Conservation (phyloP, 2,329 filamentous ascomycete genomes). For the Triangularia verruculosa region DNA sequence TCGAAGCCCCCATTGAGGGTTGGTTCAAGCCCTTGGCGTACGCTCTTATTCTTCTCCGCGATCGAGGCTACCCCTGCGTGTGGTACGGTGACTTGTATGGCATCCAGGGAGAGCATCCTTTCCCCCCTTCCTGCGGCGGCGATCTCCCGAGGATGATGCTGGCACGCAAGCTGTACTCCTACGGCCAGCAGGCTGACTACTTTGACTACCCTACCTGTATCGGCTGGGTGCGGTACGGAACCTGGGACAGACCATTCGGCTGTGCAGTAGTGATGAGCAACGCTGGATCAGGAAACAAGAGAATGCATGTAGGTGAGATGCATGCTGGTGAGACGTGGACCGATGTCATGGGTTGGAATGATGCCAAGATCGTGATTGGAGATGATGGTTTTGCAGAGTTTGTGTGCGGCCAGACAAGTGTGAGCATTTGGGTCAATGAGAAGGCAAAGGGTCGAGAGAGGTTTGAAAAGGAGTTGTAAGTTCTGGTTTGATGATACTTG, state of each 20-base stretch:
- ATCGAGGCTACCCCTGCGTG: constrained; percentile 61
- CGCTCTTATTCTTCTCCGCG: constrained; percentile 64
- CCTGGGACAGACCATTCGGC: constrained; percentile 45
- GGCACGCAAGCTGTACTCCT: constrained; percentile 63
- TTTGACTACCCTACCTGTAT: constrained; percentile 60
- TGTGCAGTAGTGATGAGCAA: constrained; percentile 58
- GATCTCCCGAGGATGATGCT: constrained; percentile 57
- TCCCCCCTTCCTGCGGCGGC: constrained; percentile 51
- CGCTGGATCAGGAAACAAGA: constrained; percentile 47
- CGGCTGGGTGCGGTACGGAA: constrained; percentile 55
- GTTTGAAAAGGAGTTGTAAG: constrained; percentile 43
- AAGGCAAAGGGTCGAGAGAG: constrained; percentile 48
- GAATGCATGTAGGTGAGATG: constrained; percentile 60
- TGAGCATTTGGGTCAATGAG: constrained; percentile 58
- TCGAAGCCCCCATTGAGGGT: constrained; percentile 55
- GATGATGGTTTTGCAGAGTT: constrained; percentile 60
- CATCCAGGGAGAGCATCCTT: constrained; percentile 45
- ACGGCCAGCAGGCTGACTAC: constrained; percentile 64
- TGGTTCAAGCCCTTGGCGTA: constrained; percentile 73
- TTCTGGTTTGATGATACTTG: background rate
- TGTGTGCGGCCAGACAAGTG: constrained; percentile 50
- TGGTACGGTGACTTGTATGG: constrained; percentile 73
- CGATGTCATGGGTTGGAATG: constrained; percentile 57
- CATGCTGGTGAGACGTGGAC: constrained; percentile 63
- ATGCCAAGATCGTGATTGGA: constrained; percentile 54